Percentiles rank a stretch among this genome's conserved stretches.
phyloP scores from a whole-genome alignment of 805 yeast species.

The Clavispora santaluciae region DNA sequence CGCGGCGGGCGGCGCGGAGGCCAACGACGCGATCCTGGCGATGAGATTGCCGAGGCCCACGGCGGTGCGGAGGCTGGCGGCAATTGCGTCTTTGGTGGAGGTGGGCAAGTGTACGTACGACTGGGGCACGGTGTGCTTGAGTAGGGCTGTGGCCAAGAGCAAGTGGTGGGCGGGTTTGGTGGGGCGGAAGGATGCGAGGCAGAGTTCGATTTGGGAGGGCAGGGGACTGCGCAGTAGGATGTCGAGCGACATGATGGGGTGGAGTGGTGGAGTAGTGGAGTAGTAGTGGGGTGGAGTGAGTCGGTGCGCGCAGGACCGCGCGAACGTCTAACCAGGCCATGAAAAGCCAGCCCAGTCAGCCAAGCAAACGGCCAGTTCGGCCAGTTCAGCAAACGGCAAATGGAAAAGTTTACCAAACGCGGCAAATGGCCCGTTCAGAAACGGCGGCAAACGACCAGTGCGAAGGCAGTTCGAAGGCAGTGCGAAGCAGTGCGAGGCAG shows the following conservation, averaged over 20 bases:
- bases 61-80: slow-evolving; percentile 18
- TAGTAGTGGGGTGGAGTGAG: too few relatives aligned
- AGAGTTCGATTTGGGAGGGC: slow-evolving; percentile 26
- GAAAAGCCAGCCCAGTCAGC: too few relatives aligned
- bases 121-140: slow-evolving; percentile 33
- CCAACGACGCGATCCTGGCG: slow-evolving; percentile 8
- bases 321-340: too few relatives aligned
- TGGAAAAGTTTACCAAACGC: too few relatives aligned
- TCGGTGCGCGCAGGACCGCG: background rate
- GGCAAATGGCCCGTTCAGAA: too few relatives aligned
- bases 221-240: background rate
- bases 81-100: slow-evolving; percentile 6
- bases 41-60: slow-evolving; percentile 31
- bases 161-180: slow-evolving; percentile 15
- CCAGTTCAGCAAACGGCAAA: too few relatives aligned
- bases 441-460: too few relatives aligned
- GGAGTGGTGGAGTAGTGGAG: background rate
- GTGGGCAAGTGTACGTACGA: slow-evolving; percentile 19
- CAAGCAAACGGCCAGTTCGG: too few relatives aligned
- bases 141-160: slow-evolving; percentile 18
- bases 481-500: too few relatives aligned
- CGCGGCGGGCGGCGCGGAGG: slow-evolving; percentile 7
- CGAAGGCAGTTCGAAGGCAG: too few relatives aligned
- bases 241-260: background rate
- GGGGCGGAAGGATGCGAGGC: slow-evolving; percentile 28